Evolutionary conservation across 495 filamentous ascomycete species (phyloP).

Genomic region (Aspergillus asperescens): DNA sequence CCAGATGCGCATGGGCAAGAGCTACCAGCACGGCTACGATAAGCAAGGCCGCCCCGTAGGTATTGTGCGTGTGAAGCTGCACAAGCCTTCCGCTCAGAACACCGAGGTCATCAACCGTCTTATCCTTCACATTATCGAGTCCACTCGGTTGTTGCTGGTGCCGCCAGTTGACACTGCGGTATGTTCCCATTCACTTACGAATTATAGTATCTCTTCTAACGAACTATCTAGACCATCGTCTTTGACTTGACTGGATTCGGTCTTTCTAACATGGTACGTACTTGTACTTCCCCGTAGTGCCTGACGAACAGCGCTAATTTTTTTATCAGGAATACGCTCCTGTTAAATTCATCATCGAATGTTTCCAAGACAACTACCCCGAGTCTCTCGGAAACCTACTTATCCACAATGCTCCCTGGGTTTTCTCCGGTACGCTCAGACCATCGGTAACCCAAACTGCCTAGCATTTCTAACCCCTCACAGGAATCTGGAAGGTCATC

Average conservation of each 20-base stretch:
- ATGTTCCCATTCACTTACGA: constrained; percentile 31
- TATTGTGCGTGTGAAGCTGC: constrained; percentile 70
- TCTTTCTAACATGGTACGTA: constrained; percentile 81
- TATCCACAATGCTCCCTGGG: constrained; percentile 91
- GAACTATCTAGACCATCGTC: constrained; percentile 61
- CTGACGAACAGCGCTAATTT: background rate
- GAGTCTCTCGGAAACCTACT: constrained; percentile 80
- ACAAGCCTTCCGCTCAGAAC: constrained; percentile 79
- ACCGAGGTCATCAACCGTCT: constrained; percentile 76
- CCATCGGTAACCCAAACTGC: background rate
- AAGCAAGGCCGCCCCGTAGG: constrained; percentile 79
- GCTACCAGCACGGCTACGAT: constrained; percentile 80
- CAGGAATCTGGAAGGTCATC: constrained; percentile 80
- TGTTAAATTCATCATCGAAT: constrained; percentile 95
- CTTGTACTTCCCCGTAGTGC: background rate
- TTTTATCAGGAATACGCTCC: constrained; percentile 78
- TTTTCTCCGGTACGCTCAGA: constrained; percentile 66
- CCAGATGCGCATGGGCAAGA: constrained; percentile 86
- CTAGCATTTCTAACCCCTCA: background rate
- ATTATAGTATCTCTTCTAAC: background rate
- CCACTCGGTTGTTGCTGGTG: constrained; percentile 67
- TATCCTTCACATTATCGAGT: constrained; percentile 91
- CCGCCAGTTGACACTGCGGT: constrained; percentile 83
- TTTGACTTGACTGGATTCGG: constrained; percentile 95
- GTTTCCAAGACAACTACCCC: constrained; percentile 95